Conservation (phyloP, 345 rosid species). For the Brassica nigra region DNA sequence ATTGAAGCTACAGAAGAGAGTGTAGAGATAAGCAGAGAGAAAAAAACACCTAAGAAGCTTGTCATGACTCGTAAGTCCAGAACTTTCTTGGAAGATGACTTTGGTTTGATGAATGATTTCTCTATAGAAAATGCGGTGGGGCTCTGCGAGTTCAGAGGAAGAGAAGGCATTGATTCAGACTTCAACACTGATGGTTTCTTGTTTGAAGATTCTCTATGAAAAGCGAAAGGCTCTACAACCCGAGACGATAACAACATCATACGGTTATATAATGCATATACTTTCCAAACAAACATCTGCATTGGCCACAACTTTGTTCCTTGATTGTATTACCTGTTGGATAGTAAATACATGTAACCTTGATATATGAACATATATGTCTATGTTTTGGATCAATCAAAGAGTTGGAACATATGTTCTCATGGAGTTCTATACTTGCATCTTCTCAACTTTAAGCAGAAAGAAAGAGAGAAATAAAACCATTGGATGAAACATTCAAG, state of each 20-base stretch:
- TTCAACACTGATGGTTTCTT: background rate
- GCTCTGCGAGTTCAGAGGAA: background rate
- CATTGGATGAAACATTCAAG: no score
- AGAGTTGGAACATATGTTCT: background rate
- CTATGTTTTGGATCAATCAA: background rate
- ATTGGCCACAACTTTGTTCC: constrained; percentile 29
- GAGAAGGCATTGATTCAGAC: background rate
- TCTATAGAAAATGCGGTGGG: background rate
- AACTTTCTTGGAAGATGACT: background rate
- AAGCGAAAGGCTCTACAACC: background rate
- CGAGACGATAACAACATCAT: background rate
- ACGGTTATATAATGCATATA: constrained; percentile 9
- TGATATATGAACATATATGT: background rate
- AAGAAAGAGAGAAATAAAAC: no score
- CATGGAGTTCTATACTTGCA: no score
- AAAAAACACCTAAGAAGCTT: background rate
- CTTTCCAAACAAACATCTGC: constrained; percentile 11
- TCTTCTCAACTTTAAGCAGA: no score
- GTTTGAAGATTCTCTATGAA: background rate
- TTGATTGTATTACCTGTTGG: constrained; percentile 2
- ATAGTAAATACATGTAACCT: constrained; percentile 15
- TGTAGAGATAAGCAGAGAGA: background rate
- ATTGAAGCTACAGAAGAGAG: background rate
- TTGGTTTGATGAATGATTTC: background rate
- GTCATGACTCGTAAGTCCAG: background rate